Evolutionary conservation across 352 stramenopile species (phyloP).

Genomic region (Blastocystis sp.): DNA sequence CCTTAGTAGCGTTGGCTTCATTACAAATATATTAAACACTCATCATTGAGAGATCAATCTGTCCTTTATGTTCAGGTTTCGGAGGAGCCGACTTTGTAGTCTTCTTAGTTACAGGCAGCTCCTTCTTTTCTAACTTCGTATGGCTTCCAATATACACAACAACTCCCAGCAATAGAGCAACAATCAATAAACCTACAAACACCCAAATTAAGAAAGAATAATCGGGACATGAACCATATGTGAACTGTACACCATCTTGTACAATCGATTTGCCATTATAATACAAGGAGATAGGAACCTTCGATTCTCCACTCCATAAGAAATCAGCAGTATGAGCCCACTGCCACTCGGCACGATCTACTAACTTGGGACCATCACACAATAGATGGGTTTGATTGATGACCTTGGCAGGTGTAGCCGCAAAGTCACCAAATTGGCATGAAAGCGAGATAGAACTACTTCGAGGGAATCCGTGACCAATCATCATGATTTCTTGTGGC

Average conservation of each 20-base stretch:
- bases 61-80: constrained; percentile 35
- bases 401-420: not conserved
- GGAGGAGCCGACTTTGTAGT: constrained; percentile 23
- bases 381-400: constrained; percentile 53
- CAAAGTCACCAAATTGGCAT: constrained; percentile 47
- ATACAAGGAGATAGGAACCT: constrained; percentile 27
- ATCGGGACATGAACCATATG: constrained; percentile 25
- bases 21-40: constrained; percentile 33
- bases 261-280: constrained; percentile 41
- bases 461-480: constrained; percentile 46
- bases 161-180: constrained; percentile 40
- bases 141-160: constrained; percentile 47
- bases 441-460: not conserved
- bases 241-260: constrained; percentile 34
- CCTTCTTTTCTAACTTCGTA: constrained; percentile 39
- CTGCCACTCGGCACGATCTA: constrained; percentile 45
- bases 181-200: constrained; percentile 54
- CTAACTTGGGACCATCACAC: constrained; percentile 50
- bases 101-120: not conserved
- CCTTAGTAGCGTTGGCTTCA: not conserved
- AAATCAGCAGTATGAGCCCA: constrained; percentile 47
- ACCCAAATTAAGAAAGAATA: constrained; percentile 52
- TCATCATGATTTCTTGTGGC: constrained; percentile 54
- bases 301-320: constrained; percentile 41
- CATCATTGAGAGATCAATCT: constrained; percentile 61